Evolutionary conservation across 305 asterid genomes (phyloP).

Genomic region (Solanum hybrid): DNA sequence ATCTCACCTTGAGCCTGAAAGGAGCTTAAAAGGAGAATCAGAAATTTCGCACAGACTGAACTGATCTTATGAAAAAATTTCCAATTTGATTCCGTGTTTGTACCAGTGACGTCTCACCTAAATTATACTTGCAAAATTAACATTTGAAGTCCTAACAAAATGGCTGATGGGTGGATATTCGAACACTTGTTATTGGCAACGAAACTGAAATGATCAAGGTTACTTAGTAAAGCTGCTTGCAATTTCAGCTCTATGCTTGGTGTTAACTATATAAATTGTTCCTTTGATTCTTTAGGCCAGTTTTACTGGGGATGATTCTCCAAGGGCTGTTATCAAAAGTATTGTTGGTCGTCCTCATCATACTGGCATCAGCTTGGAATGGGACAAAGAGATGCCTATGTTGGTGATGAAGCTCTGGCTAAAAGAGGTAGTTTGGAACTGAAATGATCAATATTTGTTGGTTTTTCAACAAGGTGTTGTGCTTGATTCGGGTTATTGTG

Average conservation of each 20-base stretch:
- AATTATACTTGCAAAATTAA: too few species aligned
- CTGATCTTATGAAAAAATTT: too few species aligned
- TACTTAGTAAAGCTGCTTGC: neutral
- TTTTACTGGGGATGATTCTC: conserved; percentile 33
- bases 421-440: conserved; percentile 17
- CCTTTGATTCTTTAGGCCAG: conserved; percentile 12
- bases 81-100: too few species aligned
- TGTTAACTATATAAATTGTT: neutral
- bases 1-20: too few species aligned
- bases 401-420: conserved; percentile 25
- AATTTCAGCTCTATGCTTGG: neutral
- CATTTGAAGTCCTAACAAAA: too few species aligned
- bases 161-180: neutral
- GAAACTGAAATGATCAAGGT: conserved; percentile 22
- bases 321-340: conserved; percentile 25
- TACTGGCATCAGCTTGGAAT: conserved; percentile 6
- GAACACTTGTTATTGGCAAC: conserved; percentile 21
- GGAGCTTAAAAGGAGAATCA: too few species aligned
- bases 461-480: neutral
- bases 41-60: too few species aligned
- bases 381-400: conserved; percentile 26
- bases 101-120: too few species aligned
- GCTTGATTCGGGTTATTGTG: neutral
- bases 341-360: conserved; percentile 19
- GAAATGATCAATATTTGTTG: neutral